A percentile compares a stretch with the other conserved stretches of the same genome.
Evolutionary conservation across 2,329 filamentous ascomycete species (phyloP).

Genomic region (Boeremia exigua): DNA sequence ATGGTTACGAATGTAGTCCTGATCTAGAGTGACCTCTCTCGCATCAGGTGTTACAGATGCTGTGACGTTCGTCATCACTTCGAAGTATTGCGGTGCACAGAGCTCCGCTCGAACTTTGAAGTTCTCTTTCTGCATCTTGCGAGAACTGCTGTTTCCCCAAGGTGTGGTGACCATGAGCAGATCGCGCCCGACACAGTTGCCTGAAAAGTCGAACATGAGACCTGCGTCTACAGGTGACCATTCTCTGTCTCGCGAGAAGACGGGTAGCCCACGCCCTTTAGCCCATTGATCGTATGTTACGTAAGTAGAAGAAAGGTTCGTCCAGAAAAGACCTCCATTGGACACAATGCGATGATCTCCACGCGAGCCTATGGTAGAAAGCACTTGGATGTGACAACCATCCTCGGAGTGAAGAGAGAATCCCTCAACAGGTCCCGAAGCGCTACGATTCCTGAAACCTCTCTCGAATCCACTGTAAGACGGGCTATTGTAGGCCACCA

Average conservation of each 20-base stretch:
- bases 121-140: background rate
- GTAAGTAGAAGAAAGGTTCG: conserved; percentile 3
- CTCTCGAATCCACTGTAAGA: background rate
- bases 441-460: background rate
- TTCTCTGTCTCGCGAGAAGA: background rate
- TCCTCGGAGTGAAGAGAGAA: background rate
- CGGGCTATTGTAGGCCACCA: background rate
- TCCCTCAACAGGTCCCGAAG: background rate
- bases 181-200: background rate
- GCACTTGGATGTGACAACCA: conserved; percentile 7
- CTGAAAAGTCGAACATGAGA: background rate
- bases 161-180: conserved; percentile 5
- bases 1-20: background rate
- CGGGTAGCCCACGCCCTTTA: background rate
- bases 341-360: background rate
- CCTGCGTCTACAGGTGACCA: background rate
- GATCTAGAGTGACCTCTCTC: conserved; percentile 2
- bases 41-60: conserved; percentile 3
- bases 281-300: background rate
- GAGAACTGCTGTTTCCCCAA: conserved; percentile 4
- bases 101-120: conserved; percentile 13
- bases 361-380: background rate
- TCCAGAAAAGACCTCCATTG: background rate
- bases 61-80: conserved; percentile 14
- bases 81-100: conserved; percentile 16